Evolutionary conservation across 768 basidiomycete species (phyloP).

Genomic region (Calocera viscosa): DNA sequence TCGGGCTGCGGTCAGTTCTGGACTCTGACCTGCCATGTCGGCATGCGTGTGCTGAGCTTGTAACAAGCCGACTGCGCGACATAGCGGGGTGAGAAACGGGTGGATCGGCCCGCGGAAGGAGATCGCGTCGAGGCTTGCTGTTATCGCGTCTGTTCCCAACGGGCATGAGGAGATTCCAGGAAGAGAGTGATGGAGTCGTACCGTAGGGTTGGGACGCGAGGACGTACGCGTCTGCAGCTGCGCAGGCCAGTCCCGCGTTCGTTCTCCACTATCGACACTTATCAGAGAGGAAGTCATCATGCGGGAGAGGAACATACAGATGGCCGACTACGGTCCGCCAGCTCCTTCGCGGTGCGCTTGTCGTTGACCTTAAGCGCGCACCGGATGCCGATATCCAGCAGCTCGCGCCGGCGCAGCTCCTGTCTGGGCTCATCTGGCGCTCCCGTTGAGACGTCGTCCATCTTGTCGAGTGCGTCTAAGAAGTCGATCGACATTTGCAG

Average conservation of each 20-base stretch:
- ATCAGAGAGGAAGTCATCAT: not conserved
- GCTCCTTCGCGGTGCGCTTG: not conserved
- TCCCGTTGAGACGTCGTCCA: not conserved
- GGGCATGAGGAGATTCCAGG: not conserved
- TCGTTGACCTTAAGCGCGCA: slow-evolving; percentile 9
- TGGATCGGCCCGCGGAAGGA: not conserved
- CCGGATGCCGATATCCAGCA: slow-evolving; percentile 15
- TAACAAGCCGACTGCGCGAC: not conserved
- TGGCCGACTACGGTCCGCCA: slow-evolving; percentile 12
- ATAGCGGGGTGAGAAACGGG: slow-evolving; percentile 6
- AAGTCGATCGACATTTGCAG: slow-evolving; percentile 5
- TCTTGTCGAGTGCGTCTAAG: slow-evolving; percentile 9
- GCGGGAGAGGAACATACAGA: not conserved
- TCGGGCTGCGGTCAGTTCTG: not conserved
- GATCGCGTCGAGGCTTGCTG: slow-evolving; percentile 7
- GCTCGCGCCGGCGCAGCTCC: slow-evolving; percentile 9
- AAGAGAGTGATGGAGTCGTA: not conserved
- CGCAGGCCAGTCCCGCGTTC: slow-evolving; percentile 8
- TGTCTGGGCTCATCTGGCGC: slow-evolving; percentile 6
- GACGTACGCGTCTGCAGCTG: slow-evolving; percentile 14
- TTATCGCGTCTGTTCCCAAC: slow-evolving; percentile 13
- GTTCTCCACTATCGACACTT: not conserved
- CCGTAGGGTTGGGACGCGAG: slow-evolving; percentile 12
- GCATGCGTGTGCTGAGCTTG: not conserved
- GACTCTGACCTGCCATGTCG: not conserved